A percentile compares a stretch with the other conserved stretches of the same genome.
Evolutionary conservation across 2,329 filamentous ascomycete species (phyloP).

Genomic region (Microdochium paspali): DNA sequence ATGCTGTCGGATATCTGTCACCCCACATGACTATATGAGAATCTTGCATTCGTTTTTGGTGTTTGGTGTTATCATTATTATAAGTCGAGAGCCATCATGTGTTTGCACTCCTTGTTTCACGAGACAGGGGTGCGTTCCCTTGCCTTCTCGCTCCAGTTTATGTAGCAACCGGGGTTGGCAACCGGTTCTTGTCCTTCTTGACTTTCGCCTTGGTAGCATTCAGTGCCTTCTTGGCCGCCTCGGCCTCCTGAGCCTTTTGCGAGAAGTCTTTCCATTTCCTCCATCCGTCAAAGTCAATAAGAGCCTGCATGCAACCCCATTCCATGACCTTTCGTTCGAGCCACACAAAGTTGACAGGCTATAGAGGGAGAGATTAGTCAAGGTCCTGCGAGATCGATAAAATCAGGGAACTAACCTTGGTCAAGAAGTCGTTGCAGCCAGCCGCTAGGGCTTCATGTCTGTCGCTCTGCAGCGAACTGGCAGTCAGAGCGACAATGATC

Average conservation of each 20-base stretch:
- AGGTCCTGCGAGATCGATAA: background rate
- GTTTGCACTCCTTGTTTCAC: too few relatives aligned
- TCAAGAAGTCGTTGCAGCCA: conserved; percentile 96
- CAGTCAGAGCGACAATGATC: conserved; percentile 94
- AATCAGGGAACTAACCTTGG: conserved; percentile 58
- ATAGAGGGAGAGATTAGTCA: conserved; percentile 5
- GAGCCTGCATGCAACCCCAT: conserved; percentile 99
- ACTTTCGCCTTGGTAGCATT: conserved; percentile 25
- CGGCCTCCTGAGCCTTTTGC: conserved; percentile 32
- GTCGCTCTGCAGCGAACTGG: conserved; percentile 89
- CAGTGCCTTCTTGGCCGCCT: conserved; percentile 29
- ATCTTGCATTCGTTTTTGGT: too few relatives aligned
- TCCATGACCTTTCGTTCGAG: conserved; percentile 96
- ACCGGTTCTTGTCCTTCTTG: conserved; percentile 34
- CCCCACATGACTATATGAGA: too few relatives aligned
- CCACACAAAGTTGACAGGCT: conserved; percentile 98
- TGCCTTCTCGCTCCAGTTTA: background rate
- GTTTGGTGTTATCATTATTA: too few relatives aligned
- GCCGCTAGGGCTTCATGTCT: conserved; percentile 89
- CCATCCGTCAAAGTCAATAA: conserved; percentile 98
- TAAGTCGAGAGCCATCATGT: too few relatives aligned
- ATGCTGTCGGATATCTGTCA: too few relatives aligned
- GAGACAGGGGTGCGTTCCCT: too few relatives aligned
- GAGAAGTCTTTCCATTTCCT: conserved; percentile 88
- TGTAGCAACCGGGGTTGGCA: conserved; percentile 20